Base-by-base conservation (phyloP, 768 basidiomycete species). In the Hydnum rufescens region DNA sequence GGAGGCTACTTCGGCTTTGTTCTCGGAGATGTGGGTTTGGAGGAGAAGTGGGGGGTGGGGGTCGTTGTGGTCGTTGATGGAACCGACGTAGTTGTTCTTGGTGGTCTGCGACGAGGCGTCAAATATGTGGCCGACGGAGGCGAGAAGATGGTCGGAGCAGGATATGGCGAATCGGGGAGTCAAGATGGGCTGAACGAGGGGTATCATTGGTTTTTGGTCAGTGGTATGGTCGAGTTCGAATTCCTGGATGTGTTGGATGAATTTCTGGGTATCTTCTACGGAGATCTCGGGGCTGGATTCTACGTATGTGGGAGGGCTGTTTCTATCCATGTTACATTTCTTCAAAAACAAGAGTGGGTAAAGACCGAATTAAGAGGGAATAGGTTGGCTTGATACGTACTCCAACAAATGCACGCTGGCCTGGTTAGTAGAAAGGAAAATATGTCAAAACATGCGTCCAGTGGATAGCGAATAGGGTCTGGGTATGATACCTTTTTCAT, bases 161-260 rank as follows among this genome's bases (percentile, higher is more conserved):
- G 85, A 79, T 54, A 96, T 82, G 23, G 93, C 93, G 64, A 96
- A 97, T n/a, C 93, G 83, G 13, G 93, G 93, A 0, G 93, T 96
- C 42, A 96, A 67, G 60, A 89, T 78, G 3, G 93, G 93, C 53
- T 84, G 83, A 5, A 97, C 82, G 4, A 92, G 75, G 1, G 76
- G 71, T n/a, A 29, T 28, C n/a, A 34, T 26, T n/a, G 16, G 8
- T 18, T 22, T 26, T 53, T 56, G 2, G 18, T 49, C 25, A 44
- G 62, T 60, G 13, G 39, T 5, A 52, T 56, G 1, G 25, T 63
- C 61, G 2, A 73, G 64, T 4, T 22, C 13, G 48, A 87, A 65
- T 3, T 71, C 61, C 34, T 74, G 74, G 60, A 95, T 80, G 66
- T 92, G 67, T 0, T 68, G 54, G 57, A 97, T 78, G 26, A 92